Conservation (phyloP, 2,329 filamentous ascomycete genomes). For the Colletotrichum kahawae region DNA sequence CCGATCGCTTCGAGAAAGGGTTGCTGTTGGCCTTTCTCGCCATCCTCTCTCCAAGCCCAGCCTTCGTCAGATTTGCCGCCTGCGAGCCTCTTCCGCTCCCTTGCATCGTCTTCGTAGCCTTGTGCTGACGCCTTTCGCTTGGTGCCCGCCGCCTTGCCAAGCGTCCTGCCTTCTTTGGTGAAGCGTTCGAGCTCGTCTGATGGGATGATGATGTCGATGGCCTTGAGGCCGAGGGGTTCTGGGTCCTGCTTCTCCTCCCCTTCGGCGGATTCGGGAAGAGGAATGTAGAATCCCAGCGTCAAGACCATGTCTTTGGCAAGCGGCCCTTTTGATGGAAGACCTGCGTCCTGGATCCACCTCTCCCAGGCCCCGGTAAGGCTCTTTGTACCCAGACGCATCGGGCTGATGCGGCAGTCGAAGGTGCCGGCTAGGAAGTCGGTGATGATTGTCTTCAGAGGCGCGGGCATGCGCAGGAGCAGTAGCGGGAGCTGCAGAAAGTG, state of each 20-base stretch:
- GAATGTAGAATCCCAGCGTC: conserved; percentile 55
- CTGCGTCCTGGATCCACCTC: conserved; percentile 49
- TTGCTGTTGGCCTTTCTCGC: conserved; percentile 26
- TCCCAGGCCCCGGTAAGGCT: conserved; percentile 57
- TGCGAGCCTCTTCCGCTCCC: conserved; percentile 49
- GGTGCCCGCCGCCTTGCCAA: conserved; percentile 7
- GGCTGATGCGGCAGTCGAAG: conserved; percentile 62
- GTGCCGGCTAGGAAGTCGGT: conserved; percentile 56
- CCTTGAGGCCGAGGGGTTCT: conserved; percentile 39
- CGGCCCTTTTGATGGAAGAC: conserved; percentile 35
- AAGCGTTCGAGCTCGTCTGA: conserved; percentile 53
- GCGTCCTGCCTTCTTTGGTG: conserved; percentile 40
- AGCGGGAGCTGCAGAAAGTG: conserved; percentile 56
- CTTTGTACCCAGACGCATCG: conserved; percentile 54
- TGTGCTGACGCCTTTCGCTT: conserved; percentile 18
- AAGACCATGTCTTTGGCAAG: conserved; percentile 53
- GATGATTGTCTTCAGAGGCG: conserved; percentile 53
- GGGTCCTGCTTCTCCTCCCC: conserved; percentile 17
- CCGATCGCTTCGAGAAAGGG: conserved; percentile 58
- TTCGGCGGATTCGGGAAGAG: conserved; percentile 26
- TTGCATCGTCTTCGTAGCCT: conserved; percentile 35
- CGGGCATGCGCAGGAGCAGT: conserved; percentile 60
- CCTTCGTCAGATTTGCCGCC: conserved; percentile 55
- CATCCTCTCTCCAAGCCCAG: conserved; percentile 51
- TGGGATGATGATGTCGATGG: conserved; percentile 58